phyloP scores from a whole-genome alignment of 345 rosid species.

The Balakata baccata region DNA sequence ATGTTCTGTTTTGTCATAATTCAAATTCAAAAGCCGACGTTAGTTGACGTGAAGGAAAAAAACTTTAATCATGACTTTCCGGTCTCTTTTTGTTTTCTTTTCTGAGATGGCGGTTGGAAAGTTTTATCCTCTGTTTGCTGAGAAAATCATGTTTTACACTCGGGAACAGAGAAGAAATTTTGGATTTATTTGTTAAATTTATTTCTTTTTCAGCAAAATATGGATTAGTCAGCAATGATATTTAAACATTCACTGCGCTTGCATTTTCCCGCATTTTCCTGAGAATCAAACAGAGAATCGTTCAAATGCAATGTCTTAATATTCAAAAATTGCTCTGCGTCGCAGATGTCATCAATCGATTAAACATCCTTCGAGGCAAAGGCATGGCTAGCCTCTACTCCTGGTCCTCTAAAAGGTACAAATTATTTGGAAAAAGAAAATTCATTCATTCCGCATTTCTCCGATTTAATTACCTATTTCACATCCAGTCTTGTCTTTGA shows the following conservation, averaged over 20 bases:
- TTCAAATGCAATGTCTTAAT: background rate
- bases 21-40: slow-evolving; percentile 15
- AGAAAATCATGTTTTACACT: background rate
- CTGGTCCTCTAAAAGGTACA: slow-evolving; percentile 92
- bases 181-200: background rate
- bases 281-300: slow-evolving; percentile 9
- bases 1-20: background rate
- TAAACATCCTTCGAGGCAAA: slow-evolving; percentile 78
- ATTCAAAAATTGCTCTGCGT: background rate
- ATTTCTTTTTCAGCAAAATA: background rate
- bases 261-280: slow-evolving; percentile 5
- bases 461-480: slow-evolving; percentile 19
- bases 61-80: background rate
- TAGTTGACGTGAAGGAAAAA: background rate
- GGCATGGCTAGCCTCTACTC: slow-evolving; percentile 87
- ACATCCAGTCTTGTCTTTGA: background rate
- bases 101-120: background rate
- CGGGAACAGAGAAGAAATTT: background rate
- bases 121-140: background rate
- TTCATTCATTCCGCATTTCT: background rate
- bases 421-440: background rate
- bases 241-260: background rate
- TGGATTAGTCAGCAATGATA: background rate
- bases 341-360: slow-evolving; percentile 77
- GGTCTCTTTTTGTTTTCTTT: background rate